Evolutionary conservation across 2,329 filamentous ascomycete species (phyloP).

Genomic region (Aspergillus aculeatus): DNA sequence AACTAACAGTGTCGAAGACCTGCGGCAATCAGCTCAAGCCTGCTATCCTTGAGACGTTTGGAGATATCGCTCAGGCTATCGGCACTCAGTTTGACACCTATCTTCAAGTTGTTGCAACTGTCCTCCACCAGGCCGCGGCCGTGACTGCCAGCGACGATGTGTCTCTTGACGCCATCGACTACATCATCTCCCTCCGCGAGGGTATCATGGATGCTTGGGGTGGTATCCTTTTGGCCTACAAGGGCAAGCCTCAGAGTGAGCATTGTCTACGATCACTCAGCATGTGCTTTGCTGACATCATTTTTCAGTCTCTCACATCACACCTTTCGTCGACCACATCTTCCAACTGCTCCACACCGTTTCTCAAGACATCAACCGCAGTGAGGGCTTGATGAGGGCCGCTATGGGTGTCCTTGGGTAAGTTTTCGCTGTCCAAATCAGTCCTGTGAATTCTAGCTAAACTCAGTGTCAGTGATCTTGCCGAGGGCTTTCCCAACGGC

Average conservation of each 20-base stretch:
- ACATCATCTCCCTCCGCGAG: constrained; percentile 89
- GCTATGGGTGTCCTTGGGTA: constrained; percentile 97
- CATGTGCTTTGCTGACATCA: constrained; percentile 8
- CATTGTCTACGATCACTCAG: neutral
- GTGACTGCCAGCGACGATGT: constrained; percentile 77
- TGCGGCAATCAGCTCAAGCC: constrained; percentile 95
- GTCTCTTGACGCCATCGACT: constrained; percentile 94
- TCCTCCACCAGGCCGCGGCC: constrained; percentile 86
- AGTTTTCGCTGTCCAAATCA: constrained; percentile 34
- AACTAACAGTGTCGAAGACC: constrained; percentile 57
- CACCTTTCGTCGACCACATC: constrained; percentile 78
- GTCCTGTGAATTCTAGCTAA: constrained; percentile 35
- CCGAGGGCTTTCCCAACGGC: constrained; percentile 88
- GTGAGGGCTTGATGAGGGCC: constrained; percentile 87
- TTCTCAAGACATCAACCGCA: constrained; percentile 79
- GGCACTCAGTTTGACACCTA: constrained; percentile 90
- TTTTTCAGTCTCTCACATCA: constrained; percentile 63
- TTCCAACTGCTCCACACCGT: constrained; percentile 83
- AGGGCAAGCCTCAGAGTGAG: constrained; percentile 55
- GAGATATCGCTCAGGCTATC: constrained; percentile 94
- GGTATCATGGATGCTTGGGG: constrained; percentile 99
- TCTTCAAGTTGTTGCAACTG: constrained; percentile 84
- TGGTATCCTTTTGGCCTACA: constrained; percentile 93
- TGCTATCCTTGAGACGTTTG: constrained; percentile 95
- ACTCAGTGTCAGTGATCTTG: constrained; percentile 69